Evolutionary conservation across 2,329 filamentous ascomycete genomes (phyloP), one percentile per base, ranked within the genome.

Genomic region (Scorias spongiosa): DNA sequence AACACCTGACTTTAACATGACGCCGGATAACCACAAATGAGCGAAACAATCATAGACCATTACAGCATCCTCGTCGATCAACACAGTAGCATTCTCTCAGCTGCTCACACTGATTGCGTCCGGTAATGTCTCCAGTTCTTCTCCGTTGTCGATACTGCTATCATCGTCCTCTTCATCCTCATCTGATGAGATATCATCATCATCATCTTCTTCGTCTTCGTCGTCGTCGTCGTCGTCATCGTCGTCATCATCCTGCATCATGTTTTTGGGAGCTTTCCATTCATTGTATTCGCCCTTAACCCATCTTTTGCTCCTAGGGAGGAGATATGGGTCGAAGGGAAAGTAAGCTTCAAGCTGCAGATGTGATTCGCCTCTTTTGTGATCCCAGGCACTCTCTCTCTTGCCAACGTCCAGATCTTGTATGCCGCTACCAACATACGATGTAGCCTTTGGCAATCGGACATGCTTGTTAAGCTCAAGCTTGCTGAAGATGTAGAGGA

Each of bases 321-420:
- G 69, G 56, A 89, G 82, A 62, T 96, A 98, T 2, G 93, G 93
- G 59, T 98, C 91, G 57, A 98, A 98, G 0, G 91, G 91, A 57
- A 96, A 98, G 61, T 93, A 95, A 0, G 87, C 84, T 53, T 96
- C 88, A 1, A 98, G 73, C 62, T 94, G 81, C 56, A 89, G 80
- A 56, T 78, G 81, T 49, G 80, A 78, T 52, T 94, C 85, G 46
- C 84, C 82, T 43, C 79, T 74, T 54, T 69, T 69, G 43, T 59
- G 60, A 9, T 62, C 66, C 37, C 67, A 63, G 2, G 68, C 67
- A 44, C 68, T 75, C 52, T 79, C 74, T 40, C 76, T 72, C 44
- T 73, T 69, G 3, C 69, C 69, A 5, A 72, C 51, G 17, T 59
- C 59, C 14, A 45, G 62, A 52, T 76, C 76, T 48, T 71, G 71